Evolutionary conservation across 176 grass and related monocot species (phyloP).

Genomic region (Ampelocalamus luodianensis): DNA sequence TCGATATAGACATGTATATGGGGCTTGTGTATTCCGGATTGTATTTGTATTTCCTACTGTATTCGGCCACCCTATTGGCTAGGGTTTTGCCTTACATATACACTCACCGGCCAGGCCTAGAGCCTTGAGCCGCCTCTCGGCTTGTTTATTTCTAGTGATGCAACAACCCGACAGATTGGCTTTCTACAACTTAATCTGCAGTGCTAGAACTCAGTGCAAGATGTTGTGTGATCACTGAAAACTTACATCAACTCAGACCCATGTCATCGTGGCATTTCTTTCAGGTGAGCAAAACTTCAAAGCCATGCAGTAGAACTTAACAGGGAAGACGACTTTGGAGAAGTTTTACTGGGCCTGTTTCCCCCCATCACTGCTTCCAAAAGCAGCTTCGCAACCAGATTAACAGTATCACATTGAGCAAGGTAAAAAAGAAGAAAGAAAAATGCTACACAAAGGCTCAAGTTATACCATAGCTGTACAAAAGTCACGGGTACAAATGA

Average conservation of each 20-base stretch:
- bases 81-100: too few relatives aligned
- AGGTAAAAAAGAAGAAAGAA: not conserved
- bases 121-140: too few relatives aligned
- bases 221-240: not conserved
- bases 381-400: not conserved
- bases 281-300: not conserved
- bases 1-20: too few relatives aligned
- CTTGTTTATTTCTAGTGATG: not conserved
- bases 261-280: not conserved
- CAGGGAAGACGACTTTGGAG: not conserved
- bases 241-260: not conserved
- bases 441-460: not conserved
- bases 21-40: too few relatives aligned
- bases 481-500: conserved; percentile 12
- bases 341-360: not conserved
- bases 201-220: not conserved
- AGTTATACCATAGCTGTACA: conserved; percentile 19
- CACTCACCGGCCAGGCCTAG: too few relatives aligned
- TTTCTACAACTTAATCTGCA: not conserved
- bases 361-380: not conserved
- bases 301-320: not conserved
- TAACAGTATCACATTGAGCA: not conserved
- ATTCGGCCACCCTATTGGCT: too few relatives aligned
- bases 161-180: not conserved
- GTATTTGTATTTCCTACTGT: too few relatives aligned